phyloP scores from a whole-genome alignment of 176 grass and related monocot species.

The Luzula sylvatica region DNA sequence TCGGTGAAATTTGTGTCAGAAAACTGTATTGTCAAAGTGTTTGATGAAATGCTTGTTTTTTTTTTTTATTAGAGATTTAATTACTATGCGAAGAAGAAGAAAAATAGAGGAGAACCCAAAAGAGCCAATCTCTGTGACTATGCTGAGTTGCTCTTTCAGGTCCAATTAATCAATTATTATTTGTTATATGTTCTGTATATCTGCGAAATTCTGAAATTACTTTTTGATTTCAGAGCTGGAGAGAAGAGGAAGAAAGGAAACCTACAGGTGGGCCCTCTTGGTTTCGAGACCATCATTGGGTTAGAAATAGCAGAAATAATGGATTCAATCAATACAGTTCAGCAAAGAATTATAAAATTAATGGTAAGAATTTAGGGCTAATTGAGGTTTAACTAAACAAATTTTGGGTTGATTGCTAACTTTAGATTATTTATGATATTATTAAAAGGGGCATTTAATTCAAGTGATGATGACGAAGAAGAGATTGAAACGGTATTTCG shows the following conservation, averaged over 20 bases:
- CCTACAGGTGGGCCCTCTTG: constrained; percentile 45
- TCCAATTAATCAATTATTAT: constrained; percentile 20
- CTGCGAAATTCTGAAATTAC: constrained; percentile 15
- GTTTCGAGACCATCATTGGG: constrained; percentile 80
- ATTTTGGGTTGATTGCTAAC: constrained; percentile 31
- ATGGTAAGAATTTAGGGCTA: constrained; percentile 15
- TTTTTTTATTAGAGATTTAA: constrained; percentile 54
- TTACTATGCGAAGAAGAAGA: constrained; percentile 49
- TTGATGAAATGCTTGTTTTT: constrained; percentile 12
- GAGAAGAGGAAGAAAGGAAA: constrained; percentile 54
- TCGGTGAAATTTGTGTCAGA: constrained; percentile 29
- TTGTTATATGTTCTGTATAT: neutral
- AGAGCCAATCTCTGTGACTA: constrained; percentile 62
- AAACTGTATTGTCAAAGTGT: constrained; percentile 11
- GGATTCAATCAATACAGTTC: constrained; percentile 26
- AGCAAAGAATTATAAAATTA: constrained; percentile 30
- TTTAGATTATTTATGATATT: constrained; percentile 63
- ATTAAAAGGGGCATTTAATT: constrained; percentile 18
- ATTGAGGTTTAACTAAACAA: constrained; percentile 6
- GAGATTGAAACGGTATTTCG: constrained; percentile 54
- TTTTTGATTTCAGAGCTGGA: constrained; percentile 51
- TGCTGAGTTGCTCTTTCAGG: constrained; percentile 67
- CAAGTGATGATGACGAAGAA: constrained; percentile 23
- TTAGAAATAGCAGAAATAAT: constrained; percentile 36
- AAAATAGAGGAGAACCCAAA: constrained; percentile 66